These are phyloP conservation scores for Yarrowia sp. DNA, from an alignment of 805 yeast genomes.

Conservation along the genomic window DNA sequence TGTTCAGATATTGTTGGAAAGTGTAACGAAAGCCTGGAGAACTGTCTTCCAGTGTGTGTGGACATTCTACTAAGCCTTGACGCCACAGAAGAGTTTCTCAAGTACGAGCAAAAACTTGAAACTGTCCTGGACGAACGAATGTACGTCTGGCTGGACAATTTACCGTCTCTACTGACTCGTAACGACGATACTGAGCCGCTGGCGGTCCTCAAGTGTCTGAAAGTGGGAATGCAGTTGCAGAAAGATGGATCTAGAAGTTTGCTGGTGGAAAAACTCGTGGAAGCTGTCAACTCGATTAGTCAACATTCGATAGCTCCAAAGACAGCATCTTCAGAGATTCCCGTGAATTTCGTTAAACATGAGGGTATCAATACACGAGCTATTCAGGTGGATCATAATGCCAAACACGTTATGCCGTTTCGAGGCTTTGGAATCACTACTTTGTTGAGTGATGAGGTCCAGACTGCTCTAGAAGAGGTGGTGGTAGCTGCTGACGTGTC, in stretches of 20 bases:
- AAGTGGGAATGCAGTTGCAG: slow-evolving; percentile 16
- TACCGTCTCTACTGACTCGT: slow-evolving; percentile 33
- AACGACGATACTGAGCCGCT: slow-evolving; percentile 35
- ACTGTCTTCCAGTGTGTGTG: not conserved
- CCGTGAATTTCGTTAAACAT: not conserved
- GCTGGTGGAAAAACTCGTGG: slow-evolving; percentile 13
- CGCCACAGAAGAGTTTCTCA: slow-evolving; percentile 19
- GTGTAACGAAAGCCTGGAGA: slow-evolving; percentile 8
- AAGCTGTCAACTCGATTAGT: not conserved
- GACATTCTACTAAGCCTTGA: slow-evolving; percentile 1
- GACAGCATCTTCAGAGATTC: not conserved
- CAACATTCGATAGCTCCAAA: not conserved
- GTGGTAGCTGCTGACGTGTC: slow-evolving; percentile 7
- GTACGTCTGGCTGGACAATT: slow-evolving; percentile 36
- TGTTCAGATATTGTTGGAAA: slow-evolving; percentile 11
- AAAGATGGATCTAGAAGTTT: slow-evolving; percentile 2
- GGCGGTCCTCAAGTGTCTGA: slow-evolving; percentile 28
- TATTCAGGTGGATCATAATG: slow-evolving; percentile 6
- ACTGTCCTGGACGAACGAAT: slow-evolving; percentile 29
- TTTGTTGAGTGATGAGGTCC: not conserved
- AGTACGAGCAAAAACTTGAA: slow-evolving; percentile 22
- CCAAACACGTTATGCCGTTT: slow-evolving; percentile 22
- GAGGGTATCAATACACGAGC: not conserved
- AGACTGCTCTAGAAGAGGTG: not conserved
- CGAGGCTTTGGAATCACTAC: not conserved